These are phyloP conservation scores for Nyctanthes arbortristis DNA, from an alignment of 257 asterid species.

Conservation along the genomic window DNA sequence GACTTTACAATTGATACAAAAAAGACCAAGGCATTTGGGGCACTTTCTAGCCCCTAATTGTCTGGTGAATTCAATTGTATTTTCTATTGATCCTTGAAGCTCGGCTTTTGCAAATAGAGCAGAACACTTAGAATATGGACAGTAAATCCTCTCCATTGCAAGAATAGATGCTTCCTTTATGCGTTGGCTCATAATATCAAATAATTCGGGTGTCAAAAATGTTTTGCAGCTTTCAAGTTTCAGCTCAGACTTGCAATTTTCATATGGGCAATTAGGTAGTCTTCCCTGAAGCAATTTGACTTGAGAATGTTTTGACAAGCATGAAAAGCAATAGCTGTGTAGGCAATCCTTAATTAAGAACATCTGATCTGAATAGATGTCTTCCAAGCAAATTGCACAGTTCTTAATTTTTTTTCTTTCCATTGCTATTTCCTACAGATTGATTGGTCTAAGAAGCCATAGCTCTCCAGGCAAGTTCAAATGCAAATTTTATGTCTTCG, in stretches of 20 bases:
- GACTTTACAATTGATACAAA: constrained; percentile 56
- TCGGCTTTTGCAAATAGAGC: constrained; percentile 44
- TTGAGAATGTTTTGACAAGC: constrained; percentile 56
- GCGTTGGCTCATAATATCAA: constrained; percentile 45
- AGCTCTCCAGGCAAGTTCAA: constrained; percentile 43
- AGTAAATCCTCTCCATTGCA: constrained; percentile 42
- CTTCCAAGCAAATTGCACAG: constrained; percentile 61
- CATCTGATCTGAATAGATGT: constrained; percentile 38
- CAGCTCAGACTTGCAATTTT: constrained; percentile 44
- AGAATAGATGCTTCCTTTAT: constrained; percentile 61
- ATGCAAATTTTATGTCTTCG: constrained; percentile 38
- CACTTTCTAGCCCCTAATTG: constrained; percentile 33
- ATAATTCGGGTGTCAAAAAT: constrained; percentile 45
- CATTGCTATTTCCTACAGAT: constrained; percentile 22
- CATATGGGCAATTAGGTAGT: constrained; percentile 55
- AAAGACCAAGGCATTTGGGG: constrained; percentile 45
- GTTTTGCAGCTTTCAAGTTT: constrained; percentile 42
- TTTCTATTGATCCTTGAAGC: constrained; percentile 21
- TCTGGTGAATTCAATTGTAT: neutral
- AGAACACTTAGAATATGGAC: constrained; percentile 63
- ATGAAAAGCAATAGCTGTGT: constrained; percentile 54
- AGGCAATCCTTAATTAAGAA: constrained; percentile 41
- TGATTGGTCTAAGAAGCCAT: constrained; percentile 29
- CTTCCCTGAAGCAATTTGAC: constrained; percentile 50
- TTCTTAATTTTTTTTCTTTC: constrained; percentile 31